phyloP scores from a whole-genome alignment of 2,329 filamentous ascomycete genomes.

The Delphinella strobiligena region DNA sequence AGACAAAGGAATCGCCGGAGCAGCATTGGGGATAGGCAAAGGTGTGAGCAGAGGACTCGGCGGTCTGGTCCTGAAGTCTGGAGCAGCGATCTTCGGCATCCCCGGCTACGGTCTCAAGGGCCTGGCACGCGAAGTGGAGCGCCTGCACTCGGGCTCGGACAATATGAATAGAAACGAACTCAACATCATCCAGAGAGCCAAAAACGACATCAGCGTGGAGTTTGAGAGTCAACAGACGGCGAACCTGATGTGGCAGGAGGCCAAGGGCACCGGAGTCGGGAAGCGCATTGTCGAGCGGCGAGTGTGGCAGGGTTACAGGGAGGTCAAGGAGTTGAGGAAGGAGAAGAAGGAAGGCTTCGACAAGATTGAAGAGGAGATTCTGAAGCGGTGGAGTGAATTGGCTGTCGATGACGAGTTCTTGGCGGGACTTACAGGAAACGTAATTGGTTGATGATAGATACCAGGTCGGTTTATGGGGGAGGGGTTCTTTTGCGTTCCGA shows the following conservation, averaged over 20 bases:
- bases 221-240: not conserved
- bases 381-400: not conserved
- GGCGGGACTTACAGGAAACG: too few species aligned
- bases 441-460: too few species aligned
- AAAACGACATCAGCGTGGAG: not conserved
- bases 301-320: not conserved
- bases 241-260: not conserved
- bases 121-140: constrained; percentile 2
- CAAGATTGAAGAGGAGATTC: not conserved
- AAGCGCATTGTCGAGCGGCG: not conserved
- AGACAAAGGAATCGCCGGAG: not conserved
- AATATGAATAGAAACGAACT: not conserved
- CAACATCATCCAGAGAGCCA: not conserved
- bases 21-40: not conserved
- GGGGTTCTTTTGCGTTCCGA: too few species aligned
- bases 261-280: not conserved
- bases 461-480: too few species aligned
- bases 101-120: constrained; percentile 5
- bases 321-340: not conserved
- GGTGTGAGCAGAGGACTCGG: not conserved
- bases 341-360: not conserved
- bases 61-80: not conserved
- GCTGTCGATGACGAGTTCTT: not conserved
- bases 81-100: constrained; percentile 1
- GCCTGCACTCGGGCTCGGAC: constrained; percentile 1